Evolutionary conservation across 306 rosid genomes (phyloP).

Genomic region (Spatholobus suberectus): DNA sequence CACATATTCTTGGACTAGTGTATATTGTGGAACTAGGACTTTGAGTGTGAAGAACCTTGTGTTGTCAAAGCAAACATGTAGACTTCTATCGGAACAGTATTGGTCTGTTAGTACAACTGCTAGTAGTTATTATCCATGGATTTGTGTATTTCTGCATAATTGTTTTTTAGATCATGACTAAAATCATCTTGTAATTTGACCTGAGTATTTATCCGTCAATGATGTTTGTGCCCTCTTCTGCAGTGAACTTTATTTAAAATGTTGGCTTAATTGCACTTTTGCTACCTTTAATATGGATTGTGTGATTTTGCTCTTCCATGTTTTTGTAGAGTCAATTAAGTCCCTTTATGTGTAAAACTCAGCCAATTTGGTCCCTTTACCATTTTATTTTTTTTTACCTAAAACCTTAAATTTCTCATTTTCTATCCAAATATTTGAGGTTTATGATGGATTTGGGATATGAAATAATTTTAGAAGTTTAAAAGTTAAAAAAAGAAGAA

Average conservation of each 20-base stretch:
- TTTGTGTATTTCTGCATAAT: background rate
- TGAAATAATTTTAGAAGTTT: too few species aligned
- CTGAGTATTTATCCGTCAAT: background rate
- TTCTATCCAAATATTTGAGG: too few species aligned
- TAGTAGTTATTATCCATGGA: background rate
- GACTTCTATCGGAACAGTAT: background rate
- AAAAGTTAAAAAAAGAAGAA: too few species aligned
- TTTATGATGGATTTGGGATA: too few species aligned
- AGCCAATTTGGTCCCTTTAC: background rate
- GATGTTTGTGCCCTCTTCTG: background rate
- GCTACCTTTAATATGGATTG: background rate
- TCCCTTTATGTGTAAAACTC: background rate
- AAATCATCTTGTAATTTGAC: background rate
- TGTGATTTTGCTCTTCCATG: background rate
- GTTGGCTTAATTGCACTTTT: background rate
- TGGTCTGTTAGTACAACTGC: conserved; percentile 4
- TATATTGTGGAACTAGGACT: background rate
- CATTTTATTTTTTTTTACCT: background rate
- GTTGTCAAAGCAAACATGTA: background rate
- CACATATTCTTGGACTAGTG: background rate
- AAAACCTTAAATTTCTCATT: too few species aligned
- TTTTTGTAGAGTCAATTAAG: background rate
- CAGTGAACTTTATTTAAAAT: background rate
- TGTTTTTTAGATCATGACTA: background rate
- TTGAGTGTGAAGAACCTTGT: conserved; percentile 1